These are phyloP conservation scores for Parmelia sp. DNA, from an alignment of 495 filamentous ascomycete genomes.

Conservation along the genomic window DNA sequence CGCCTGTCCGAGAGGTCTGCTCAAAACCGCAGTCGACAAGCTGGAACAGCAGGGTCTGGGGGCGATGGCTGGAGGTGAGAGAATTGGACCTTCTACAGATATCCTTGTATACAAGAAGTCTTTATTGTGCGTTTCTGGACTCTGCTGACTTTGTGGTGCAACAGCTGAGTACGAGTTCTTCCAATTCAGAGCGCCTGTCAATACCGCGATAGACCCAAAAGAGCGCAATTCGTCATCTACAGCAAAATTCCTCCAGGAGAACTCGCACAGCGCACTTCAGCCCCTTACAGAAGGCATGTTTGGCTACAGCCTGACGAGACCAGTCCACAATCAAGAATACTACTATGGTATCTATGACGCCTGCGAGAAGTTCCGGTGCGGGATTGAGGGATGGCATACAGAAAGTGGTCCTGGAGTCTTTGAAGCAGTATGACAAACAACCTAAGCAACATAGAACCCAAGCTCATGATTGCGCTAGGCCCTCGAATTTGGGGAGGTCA, in stretches of 20 bases:
- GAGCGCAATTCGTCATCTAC: slow-evolving; percentile 64
- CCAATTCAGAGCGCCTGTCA: slow-evolving; percentile 69
- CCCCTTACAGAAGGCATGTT: slow-evolving; percentile 94
- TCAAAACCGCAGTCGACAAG: slow-evolving; percentile 63
- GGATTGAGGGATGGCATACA: slow-evolving; percentile 95
- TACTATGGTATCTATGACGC: slow-evolving; percentile 86
- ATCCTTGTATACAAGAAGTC: neutral
- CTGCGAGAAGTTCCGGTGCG: slow-evolving; percentile 72
- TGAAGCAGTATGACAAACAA: slow-evolving; percentile 62
- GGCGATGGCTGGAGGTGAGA: slow-evolving; percentile 89
- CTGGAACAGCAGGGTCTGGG: slow-evolving; percentile 56
- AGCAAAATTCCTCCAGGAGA: slow-evolving; percentile 64
- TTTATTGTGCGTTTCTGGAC: slow-evolving; percentile 10
- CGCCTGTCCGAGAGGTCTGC: slow-evolving; percentile 73
- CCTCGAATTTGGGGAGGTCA: slow-evolving; percentile 76
- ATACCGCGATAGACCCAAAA: slow-evolving; percentile 31
- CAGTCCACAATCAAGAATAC: slow-evolving; percentile 88
- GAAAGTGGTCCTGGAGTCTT: slow-evolving; percentile 94
- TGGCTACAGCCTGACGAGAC: slow-evolving; percentile 89
- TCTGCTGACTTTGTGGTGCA: slow-evolving; percentile 16
- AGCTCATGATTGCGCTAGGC: slow-evolving; percentile 40
- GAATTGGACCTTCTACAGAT: slow-evolving; percentile 1
- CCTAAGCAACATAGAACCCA: neutral
- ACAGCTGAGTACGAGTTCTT: slow-evolving; percentile 97
- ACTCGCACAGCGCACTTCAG: slow-evolving; percentile 65